Percentiles rank a stretch among this genome's conserved stretches.
Conservation (phyloP, 805 yeast species). For the Lipomyces starkeyi region DNA sequence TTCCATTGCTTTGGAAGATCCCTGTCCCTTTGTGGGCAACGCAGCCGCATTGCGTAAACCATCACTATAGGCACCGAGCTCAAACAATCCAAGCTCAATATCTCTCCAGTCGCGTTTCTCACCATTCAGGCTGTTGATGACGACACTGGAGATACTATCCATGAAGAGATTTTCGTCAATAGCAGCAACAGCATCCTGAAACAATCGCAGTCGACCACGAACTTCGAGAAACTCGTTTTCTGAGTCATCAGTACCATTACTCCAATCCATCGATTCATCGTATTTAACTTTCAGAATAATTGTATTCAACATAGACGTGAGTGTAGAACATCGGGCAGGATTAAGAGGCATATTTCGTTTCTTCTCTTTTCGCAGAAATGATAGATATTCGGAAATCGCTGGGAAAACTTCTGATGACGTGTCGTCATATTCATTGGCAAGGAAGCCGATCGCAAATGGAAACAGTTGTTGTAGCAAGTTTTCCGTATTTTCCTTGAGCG, state of each 20-base stretch:
- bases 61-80: conserved; percentile 79
- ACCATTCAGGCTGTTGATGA: conserved; percentile 54
- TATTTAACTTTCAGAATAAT: conserved; percentile 78
- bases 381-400: conserved; percentile 73
- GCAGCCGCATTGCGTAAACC: conserved; percentile 78
- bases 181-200: conserved; percentile 81
- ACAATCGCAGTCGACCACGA: conserved; percentile 71
- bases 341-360: conserved; percentile 54
- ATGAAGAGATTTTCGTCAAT: conserved; percentile 66
- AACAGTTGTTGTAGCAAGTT: conserved; percentile 59
- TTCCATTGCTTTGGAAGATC: conserved; percentile 60
- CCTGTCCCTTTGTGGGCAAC: conserved; percentile 61
- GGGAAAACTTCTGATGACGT: conserved; percentile 83
- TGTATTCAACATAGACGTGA: conserved; percentile 68
- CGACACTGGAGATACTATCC: conserved; percentile 64
- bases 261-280: conserved; percentile 74
- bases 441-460: conserved; percentile 73
- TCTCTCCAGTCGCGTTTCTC: conserved; percentile 67
- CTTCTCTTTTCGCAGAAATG: conserved; percentile 60
- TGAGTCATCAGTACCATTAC: conserved; percentile 66
- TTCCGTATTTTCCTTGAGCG: conserved; percentile 22
- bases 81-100: conserved; percentile 84
- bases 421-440: conserved; percentile 87
- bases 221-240: conserved; percentile 81
- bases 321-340: conserved; percentile 51